A percentile compares a stretch with the other conserved stretches of the same genome.
These are phyloP conservation scores for Raffaelea albimanens DNA, from an alignment of 2,329 filamentous ascomycete species.

Conservation along the genomic window DNA sequence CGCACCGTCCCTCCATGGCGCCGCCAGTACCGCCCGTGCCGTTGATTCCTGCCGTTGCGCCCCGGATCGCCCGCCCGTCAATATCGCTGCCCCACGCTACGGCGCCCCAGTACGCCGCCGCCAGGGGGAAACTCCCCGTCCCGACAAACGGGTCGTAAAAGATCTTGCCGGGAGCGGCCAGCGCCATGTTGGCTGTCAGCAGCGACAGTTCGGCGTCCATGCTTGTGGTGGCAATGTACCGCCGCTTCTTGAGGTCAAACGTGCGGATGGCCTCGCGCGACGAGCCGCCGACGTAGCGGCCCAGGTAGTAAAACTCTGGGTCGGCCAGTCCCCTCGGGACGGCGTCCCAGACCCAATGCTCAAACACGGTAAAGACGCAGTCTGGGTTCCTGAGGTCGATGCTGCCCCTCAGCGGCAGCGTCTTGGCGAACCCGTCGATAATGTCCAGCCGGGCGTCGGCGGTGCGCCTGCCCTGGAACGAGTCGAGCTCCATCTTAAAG, in stretches of 20 bases:
- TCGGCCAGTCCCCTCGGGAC: constrained; percentile 36
- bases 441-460: constrained; percentile 56
- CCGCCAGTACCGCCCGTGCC: constrained; percentile 12
- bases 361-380: constrained; percentile 69
- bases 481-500: constrained; percentile 79
- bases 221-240: constrained; percentile 90
- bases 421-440: constrained; percentile 67
- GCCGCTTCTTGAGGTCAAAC: constrained; percentile 86
- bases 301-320: constrained; percentile 59
- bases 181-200: constrained; percentile 82
- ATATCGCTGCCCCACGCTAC: constrained; percentile 82
- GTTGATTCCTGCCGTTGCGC: constrained; percentile 44
- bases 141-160: constrained; percentile 96
- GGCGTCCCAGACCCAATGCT: constrained; percentile 60
- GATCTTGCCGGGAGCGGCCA: constrained; percentile 71
- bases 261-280: constrained; percentile 58
- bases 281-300: constrained; percentile 58
- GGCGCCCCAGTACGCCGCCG: constrained; percentile 84
- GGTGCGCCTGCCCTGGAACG: constrained; percentile 66
- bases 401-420: constrained; percentile 66
- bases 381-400: constrained; percentile 69
- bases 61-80: constrained; percentile 79
- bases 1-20: constrained; percentile 22
- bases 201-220: constrained; percentile 95
- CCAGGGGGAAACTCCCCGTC: constrained; percentile 85